Conservation (phyloP, 345 rosid genomes). For the Brassica nigra region DNA sequence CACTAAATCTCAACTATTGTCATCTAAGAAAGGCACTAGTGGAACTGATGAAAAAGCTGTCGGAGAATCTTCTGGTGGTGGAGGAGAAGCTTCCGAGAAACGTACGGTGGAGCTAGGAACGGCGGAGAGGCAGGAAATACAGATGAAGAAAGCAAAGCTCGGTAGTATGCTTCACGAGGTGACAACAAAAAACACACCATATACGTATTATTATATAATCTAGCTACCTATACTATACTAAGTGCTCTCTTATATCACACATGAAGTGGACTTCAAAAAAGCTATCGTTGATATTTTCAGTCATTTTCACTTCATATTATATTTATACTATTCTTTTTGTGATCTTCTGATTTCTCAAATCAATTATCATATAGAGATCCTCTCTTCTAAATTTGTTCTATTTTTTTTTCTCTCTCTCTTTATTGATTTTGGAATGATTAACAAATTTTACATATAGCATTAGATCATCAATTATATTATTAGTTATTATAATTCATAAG, state of each 20-base stretch:
- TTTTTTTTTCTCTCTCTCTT: not conserved
- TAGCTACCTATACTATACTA: conserved; percentile 18
- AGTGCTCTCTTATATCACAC: conserved; percentile 35
- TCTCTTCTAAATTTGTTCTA: not conserved
- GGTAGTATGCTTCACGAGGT: conserved; percentile 95
- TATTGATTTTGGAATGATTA: not conserved
- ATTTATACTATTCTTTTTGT: not conserved
- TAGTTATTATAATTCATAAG: not conserved
- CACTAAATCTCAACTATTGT: conserved; percentile 32
- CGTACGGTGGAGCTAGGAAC: conserved; percentile 60
- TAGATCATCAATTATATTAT: conserved; percentile 13
- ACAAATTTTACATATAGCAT: not conserved
- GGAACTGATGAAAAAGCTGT: conserved; percentile 41
- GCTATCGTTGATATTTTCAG: conserved; percentile 5
- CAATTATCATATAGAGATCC: not conserved
- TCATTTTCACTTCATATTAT: conserved; percentile 35
- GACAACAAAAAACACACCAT: conserved; percentile 19
- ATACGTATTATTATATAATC: conserved; percentile 28
- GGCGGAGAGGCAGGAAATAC: conserved; percentile 94
- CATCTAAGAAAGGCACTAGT: conserved; percentile 49
- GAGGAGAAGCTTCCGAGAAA: conserved; percentile 54
- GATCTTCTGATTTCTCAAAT: conserved; percentile 13
- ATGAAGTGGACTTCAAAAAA: conserved; percentile 32
- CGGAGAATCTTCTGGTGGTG: conserved; percentile 60
- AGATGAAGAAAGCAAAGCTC: conserved; percentile 95